These are phyloP conservation scores for Dioscorea cayenensis DNA, from an alignment of 116 monocot species.

Conservation along the genomic window DNA sequence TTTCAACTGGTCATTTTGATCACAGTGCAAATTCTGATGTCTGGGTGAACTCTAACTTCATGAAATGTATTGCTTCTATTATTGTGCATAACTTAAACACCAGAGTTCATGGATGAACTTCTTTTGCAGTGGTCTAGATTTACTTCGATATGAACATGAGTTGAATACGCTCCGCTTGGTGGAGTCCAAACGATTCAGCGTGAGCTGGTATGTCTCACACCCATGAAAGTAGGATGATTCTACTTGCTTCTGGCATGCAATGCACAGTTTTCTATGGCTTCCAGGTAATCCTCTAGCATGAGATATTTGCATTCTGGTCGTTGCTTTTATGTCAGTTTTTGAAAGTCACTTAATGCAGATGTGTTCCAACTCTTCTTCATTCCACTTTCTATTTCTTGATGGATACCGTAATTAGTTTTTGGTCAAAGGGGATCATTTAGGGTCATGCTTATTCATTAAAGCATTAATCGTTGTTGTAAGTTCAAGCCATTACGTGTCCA, in stretches of 20 bases:
- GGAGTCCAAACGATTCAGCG: conserved; percentile 73
- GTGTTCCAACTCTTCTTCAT: neutral
- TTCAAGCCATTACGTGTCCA: too few relatives aligned
- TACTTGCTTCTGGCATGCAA: conserved; percentile 96
- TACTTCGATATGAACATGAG: conserved; percentile 66
- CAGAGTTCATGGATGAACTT: conserved; percentile 3
- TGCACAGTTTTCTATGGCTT: conserved; percentile 74
- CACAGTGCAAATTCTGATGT: too few relatives aligned
- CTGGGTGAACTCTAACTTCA: neutral
- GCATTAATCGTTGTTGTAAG: too few relatives aligned
- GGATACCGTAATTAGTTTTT: neutral
- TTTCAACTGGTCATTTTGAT: too few relatives aligned
- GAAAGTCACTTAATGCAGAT: neutral
- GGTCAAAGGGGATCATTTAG: neutral
- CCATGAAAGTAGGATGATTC: conserved; percentile 96
- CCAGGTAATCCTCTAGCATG: conserved; percentile 47
- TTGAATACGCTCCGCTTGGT: conserved; percentile 52
- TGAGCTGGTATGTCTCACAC: conserved; percentile 97
- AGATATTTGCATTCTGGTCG: too few relatives aligned
- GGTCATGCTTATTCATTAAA: neutral
- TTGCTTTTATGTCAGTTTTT: too few relatives aligned
- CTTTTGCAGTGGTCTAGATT: conserved; percentile 75
- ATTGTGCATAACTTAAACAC: neutral
- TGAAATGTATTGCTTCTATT: too few relatives aligned
- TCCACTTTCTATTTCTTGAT: neutral